Evolutionary conservation across 352 stramenopile genomes (phyloP).

Genomic region (Halophytophthora polymorphica): DNA sequence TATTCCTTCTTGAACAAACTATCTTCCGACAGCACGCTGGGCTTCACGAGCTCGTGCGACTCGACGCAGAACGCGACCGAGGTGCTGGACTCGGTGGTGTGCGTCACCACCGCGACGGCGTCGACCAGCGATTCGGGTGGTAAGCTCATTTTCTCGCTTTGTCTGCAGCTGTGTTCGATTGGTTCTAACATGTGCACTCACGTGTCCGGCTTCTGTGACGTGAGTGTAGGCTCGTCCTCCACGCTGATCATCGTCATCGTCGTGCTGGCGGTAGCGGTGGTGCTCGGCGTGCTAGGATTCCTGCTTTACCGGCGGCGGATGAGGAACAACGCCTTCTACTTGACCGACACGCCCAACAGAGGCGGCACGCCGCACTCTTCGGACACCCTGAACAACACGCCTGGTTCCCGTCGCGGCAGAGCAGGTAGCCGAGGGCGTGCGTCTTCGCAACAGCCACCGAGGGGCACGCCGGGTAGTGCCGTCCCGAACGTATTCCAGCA

Average conservation of each 20-base stretch:
- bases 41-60: conserved; percentile 34
- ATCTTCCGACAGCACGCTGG: conserved; percentile 36
- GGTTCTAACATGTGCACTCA: not conserved
- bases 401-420: conserved; percentile 11
- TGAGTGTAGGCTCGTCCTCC: conserved; percentile 24
- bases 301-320: conserved; percentile 49
- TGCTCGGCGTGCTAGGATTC: conserved; percentile 43
- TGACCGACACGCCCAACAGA: conserved; percentile 31
- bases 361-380: conserved; percentile 31
- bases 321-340: conserved; percentile 33
- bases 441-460: conserved; percentile 26
- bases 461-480: conserved; percentile 21
- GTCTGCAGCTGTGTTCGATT: not conserved
- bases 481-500: conserved; percentile 30
- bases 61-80: conserved; percentile 28
- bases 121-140: conserved; percentile 10
- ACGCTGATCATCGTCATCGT: conserved; percentile 54
- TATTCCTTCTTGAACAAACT: conserved; percentile 50
- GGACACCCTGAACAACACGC: conserved; percentile 19
- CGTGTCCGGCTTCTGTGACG: not conserved
- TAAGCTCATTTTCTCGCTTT: conserved; percentile 9
- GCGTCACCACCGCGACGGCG: conserved; percentile 27
- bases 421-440: conserved; percentile 28
- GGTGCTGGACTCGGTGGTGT: conserved; percentile 55
- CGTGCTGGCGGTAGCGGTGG: conserved; percentile 43